Base-by-base conservation (phyloP, 2,329 filamentous ascomycete genomes). In the Hymenoscyphus fraxineus region DNA sequence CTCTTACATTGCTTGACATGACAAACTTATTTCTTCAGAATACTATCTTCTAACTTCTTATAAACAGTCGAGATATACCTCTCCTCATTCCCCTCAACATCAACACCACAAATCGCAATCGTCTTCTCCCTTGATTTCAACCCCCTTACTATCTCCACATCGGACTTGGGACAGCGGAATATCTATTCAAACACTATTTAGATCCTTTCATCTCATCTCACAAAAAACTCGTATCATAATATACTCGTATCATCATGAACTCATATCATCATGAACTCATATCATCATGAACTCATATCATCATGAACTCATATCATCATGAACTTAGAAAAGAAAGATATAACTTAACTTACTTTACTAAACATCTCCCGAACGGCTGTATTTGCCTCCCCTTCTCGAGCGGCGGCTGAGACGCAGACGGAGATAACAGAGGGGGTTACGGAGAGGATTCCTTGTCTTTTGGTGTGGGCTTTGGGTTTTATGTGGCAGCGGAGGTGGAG, bases 381-480 rank as follows among this genome's bases (percentile, higher is more conserved):
- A 73, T 92, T 92, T 5, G 89, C 85, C 72, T 90, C 86, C 15
- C 88, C 88, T 15, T 91, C 86, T 66, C 82, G 81, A 12, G 89
- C 81, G 67, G 83, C 86, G 0, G 87, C 88, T 0, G 88, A 77
- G 2, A 91, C 88, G 58, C 86, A 88, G 1, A 92, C 74, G 65
- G 89, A 83, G 58, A 92, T 81, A 1, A 77, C 78, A 6, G 84
- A 80, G 31, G 85, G 80, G 0, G 82, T 81, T 3, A 92, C 76
- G 0, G 80, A 79, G 2, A 78, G 73, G 56, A 92, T 80, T 15
- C 88, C 88, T 69, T 90, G 83, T 40, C 87, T 83, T 31, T 80
- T 79, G 35, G 83, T 85, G 73, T 80, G 86, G 13, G 85, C 83
- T 3, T 88, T 86, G 0, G 89, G 86, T 66, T 89, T 90, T 64